Conservation (phyloP, 306 rosid species). For the Prinsepia uniflora region DNA sequence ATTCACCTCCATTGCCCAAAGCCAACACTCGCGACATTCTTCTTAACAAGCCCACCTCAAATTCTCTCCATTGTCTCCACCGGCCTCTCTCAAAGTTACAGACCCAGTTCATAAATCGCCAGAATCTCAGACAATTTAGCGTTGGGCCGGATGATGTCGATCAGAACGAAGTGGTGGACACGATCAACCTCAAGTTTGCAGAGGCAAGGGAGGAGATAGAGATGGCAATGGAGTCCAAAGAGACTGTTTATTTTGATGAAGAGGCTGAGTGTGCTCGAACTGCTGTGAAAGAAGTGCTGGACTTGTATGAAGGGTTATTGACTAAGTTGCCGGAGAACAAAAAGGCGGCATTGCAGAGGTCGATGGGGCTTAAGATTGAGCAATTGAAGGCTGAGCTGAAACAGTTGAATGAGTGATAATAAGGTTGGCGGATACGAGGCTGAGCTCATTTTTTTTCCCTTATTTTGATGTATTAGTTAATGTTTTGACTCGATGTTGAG, state of each 20-base stretch:
- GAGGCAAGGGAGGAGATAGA: constrained; percentile 98
- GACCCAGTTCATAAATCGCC: constrained; percentile 25
- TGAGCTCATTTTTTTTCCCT: not conserved
- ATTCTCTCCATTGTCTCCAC: constrained; percentile 25
- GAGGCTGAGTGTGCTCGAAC: constrained; percentile 95
- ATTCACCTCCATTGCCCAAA: constrained; percentile 20
- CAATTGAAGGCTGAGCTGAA: constrained; percentile 85
- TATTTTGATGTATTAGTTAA: not conserved
- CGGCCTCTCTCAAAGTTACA: not conserved
- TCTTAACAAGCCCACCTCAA: constrained; percentile 19
- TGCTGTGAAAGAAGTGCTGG: constrained; percentile 61
- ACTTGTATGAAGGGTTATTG: constrained; percentile 49
- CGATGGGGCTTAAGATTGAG: constrained; percentile 91
- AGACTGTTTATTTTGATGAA: constrained; percentile 82
- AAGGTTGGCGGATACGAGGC: constrained; percentile 32
- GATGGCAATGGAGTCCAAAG: constrained; percentile 89
- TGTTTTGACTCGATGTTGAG: constrained; percentile 5
- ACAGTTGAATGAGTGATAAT: constrained; percentile 65
- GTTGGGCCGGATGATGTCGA: constrained; percentile 43
- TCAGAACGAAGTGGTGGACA: constrained; percentile 66
- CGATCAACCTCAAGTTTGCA: constrained; percentile 82
- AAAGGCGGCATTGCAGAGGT: constrained; percentile 60
- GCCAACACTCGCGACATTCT: constrained; percentile 11
- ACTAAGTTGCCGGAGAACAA: constrained; percentile 59
- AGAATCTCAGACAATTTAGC: constrained; percentile 32